Base-by-base conservation (phyloP, 2,329 filamentous ascomycete genomes). In the Alternaria panax region DNA sequence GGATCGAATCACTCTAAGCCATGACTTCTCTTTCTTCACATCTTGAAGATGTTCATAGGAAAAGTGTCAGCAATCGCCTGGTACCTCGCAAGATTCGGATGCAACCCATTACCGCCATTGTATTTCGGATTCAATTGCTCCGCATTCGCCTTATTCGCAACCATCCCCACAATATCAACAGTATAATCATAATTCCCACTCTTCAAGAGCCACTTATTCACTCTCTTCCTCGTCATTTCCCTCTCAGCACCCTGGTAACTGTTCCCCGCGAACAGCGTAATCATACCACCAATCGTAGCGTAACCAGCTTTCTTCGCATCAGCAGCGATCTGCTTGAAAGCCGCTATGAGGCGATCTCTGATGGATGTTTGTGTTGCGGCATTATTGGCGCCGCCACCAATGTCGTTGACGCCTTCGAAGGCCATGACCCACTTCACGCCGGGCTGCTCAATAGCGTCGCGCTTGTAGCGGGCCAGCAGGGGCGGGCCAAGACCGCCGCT, bases 351-450 rank as follows among this genome's bases (percentile, higher is more conserved):
- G 4, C 76, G 69, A 52, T 83, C 82, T 9, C 82, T 85, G 8
- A 88, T 78, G 3, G 73, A 70, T 2, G 65, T 63, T 64, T 88
- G 87, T 0, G 80, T 75, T 0, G 70, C 75, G 0, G 72, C 51
- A 24, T 84, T 83, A 0, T 82, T 68, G 3, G 78, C 76, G 0
- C 81, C 83, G 2, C 76, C 78, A 2, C 88, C 88, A 54, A 91
- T 90, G 67, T 91, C 88, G 22, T 73, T 73, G 30, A 90, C 87
- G n/a, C 88, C 88, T 73, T 89, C 86, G 70, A 90, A 91, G 41
- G 90, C 81, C 78, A 91, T 82, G n/a, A 85, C 84, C 67, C 88
- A 90, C 65, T 81, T 81, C 2, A 87, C 83, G 5, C 85, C 85
- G 0, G 84, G 80, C 18, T 87, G 84, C 0, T 83, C 74, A 2